Percentiles rank a stretch among this genome's conserved stretches.
Conservation (phyloP, 1,139 yeast species). For the Kodamaea derodonti region DNA sequence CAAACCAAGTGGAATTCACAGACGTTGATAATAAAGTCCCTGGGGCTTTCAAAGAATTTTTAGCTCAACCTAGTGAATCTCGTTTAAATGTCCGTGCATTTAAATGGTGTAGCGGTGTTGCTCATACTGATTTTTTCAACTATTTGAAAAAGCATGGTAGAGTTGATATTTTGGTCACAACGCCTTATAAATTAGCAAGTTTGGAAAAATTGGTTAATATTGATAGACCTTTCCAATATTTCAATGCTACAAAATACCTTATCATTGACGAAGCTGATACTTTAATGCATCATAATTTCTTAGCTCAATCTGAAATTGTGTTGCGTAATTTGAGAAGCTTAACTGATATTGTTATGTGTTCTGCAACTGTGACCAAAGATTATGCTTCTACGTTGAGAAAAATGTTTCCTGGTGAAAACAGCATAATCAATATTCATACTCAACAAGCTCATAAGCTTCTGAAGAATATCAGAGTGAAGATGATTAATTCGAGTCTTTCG, state of each 20-base stretch:
- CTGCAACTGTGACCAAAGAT: constrained; percentile 85
- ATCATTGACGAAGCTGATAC: constrained; percentile 97
- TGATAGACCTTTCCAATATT: constrained; percentile 44
- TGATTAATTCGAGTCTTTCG: constrained; percentile 68
- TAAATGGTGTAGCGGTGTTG: constrained; percentile 56
- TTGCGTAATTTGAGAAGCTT: constrained; percentile 52
- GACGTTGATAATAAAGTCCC: constrained; percentile 16
- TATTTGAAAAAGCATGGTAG: constrained; percentile 42
- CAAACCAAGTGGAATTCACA: constrained; percentile 27
- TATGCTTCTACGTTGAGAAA: constrained; percentile 61
- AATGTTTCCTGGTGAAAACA: constrained; percentile 58
- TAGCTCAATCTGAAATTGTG: constrained; percentile 59
- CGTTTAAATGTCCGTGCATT: constrained; percentile 42
- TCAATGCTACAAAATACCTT: constrained; percentile 50
- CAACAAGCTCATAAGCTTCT: constrained; percentile 85
- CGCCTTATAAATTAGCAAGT: constrained; percentile 66
- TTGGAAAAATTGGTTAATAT: constrained; percentile 42
- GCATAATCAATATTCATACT: constrained; percentile 61
- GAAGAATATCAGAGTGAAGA: constrained; percentile 61
- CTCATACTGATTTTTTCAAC: constrained; percentile 48
- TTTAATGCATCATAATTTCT: constrained; percentile 78
- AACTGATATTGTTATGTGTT: constrained; percentile 67
- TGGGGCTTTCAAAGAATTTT: constrained; percentile 19
- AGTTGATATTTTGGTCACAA: constrained; percentile 76
- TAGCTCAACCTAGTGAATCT: constrained; percentile 23